A percentile compares a stretch with the other conserved stretches of the same genome.
Evolutionary conservation across 2,329 filamentous ascomycete species (phyloP).

Genomic region (Endocalyx cinctus): DNA sequence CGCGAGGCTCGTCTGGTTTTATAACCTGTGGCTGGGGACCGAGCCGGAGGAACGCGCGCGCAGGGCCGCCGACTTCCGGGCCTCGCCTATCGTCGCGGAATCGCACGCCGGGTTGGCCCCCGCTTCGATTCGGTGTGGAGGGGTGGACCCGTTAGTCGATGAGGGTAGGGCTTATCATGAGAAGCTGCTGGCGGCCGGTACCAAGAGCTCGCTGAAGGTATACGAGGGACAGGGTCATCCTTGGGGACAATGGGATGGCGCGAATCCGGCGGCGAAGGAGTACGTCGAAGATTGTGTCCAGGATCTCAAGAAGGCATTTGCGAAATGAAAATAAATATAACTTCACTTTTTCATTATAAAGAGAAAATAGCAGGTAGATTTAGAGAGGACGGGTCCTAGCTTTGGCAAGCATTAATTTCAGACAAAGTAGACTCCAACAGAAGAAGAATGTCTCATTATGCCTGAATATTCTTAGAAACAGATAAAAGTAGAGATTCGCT

Average conservation of each 20-base stretch:
- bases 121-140: slow-evolving; percentile 28
- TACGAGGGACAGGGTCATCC: slow-evolving; percentile 32
- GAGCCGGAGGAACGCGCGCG: slow-evolving; percentile 22
- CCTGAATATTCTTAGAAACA: too few relatives aligned
- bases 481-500: too few relatives aligned
- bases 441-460: too few relatives aligned
- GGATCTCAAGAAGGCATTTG: slow-evolving; percentile 22
- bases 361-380: too few relatives aligned
- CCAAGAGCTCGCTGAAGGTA: slow-evolving; percentile 27
- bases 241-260: slow-evolving; percentile 30
- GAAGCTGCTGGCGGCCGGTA: slow-evolving; percentile 25
- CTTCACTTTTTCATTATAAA: too few relatives aligned
- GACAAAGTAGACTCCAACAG: too few relatives aligned
- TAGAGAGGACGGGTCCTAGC: too few relatives aligned
- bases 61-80: slow-evolving; percentile 24
- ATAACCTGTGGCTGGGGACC: slow-evolving; percentile 31
- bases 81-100: slow-evolving; percentile 28
- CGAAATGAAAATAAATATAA: too few relatives aligned
- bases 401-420: too few relatives aligned
- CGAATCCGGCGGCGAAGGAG: slow-evolving; percentile 26
- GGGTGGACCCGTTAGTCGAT: slow-evolving; percentile 28
- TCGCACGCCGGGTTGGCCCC: slow-evolving; percentile 29
- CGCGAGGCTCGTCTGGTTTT: slow-evolving; percentile 30
- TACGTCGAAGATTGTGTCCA: slow-evolving; percentile 28
- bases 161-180: slow-evolving; percentile 30